Percentiles rank a stretch among this genome's conserved stretches.
Evolutionary conservation across 352 stramenopile species (phyloP).

Genomic region (Phytophthora aleatoria): DNA sequence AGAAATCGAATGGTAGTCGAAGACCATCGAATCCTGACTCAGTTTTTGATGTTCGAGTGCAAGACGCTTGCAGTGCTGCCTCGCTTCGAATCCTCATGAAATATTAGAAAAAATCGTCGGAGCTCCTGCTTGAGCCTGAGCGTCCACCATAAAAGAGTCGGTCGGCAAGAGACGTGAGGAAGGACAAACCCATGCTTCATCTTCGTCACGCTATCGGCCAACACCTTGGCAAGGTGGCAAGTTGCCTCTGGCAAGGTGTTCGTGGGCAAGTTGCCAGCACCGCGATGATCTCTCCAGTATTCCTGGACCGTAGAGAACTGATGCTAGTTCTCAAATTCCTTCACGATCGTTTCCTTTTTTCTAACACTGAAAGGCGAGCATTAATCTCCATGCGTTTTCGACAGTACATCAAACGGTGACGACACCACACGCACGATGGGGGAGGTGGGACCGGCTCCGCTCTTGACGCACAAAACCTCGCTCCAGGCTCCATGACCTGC

Average conservation of each 20-base stretch:
- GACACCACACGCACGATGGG: conserved; percentile 10
- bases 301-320: neutral
- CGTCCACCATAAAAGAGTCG: conserved; percentile 3
- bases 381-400: conserved; percentile 6
- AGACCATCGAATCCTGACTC: no score
- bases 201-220: no score
- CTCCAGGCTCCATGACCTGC: conserved; percentile 1
- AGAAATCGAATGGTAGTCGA: no score
- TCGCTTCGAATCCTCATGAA: no score
- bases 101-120: no score
- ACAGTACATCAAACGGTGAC: no score
- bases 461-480: conserved; percentile 28
- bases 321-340: neutral
- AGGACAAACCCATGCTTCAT: neutral
- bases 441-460: conserved; percentile 18
- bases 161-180: conserved; percentile 10
- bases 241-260: no score
- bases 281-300: neutral
- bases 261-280: neutral
- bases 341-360: neutral
- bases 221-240: no score
- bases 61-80: no score
- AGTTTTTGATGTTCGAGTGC: no score
- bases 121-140: no score
- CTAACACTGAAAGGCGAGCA: neutral